Conservation (phyloP, 495 filamentous ascomycete species). For the Beverwykella pulmonaria region DNA sequence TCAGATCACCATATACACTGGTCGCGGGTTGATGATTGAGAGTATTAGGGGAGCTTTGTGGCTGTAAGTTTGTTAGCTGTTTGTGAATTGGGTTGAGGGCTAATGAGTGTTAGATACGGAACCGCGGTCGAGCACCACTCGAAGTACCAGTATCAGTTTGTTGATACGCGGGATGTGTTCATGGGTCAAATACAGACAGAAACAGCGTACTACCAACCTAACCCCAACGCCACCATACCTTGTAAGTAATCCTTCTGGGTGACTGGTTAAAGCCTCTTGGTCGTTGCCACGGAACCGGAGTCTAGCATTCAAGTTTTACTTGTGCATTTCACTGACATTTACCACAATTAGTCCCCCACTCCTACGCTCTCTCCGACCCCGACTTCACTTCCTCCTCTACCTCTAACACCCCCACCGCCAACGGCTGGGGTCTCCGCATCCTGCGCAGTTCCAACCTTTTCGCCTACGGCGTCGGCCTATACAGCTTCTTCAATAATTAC, state of each 20-base stretch:
- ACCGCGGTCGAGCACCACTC: constrained; percentile 45
- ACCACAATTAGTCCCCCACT: constrained; percentile 43
- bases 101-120: constrained; percentile 33
- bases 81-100: background rate
- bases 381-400: constrained; percentile 40
- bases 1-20: constrained; percentile 69
- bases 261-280: too few species aligned
- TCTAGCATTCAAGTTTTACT: too few species aligned
- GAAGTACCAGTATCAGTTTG: constrained; percentile 45
- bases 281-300: too few species aligned
- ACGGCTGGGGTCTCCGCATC: constrained; percentile 69
- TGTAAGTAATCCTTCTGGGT: constrained; percentile 34
- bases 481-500: constrained; percentile 47
- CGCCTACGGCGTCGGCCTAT: constrained; percentile 53
- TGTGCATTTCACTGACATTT: too few species aligned
- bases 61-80: too few species aligned
- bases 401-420: constrained; percentile 52
- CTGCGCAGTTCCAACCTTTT: constrained; percentile 59
- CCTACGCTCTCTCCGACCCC: constrained; percentile 48
- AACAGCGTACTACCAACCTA: constrained; percentile 62
- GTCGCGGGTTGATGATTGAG: constrained; percentile 68
- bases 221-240: constrained; percentile 61
- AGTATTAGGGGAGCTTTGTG: constrained; percentile 55
- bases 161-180: constrained; percentile 42
- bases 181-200: constrained; percentile 45